A percentile compares a stretch with the other conserved stretches of the same genome.
phyloP scores from a whole-genome alignment of 1,139 yeast genomes.

The Geotrichum phurueaensis region DNA sequence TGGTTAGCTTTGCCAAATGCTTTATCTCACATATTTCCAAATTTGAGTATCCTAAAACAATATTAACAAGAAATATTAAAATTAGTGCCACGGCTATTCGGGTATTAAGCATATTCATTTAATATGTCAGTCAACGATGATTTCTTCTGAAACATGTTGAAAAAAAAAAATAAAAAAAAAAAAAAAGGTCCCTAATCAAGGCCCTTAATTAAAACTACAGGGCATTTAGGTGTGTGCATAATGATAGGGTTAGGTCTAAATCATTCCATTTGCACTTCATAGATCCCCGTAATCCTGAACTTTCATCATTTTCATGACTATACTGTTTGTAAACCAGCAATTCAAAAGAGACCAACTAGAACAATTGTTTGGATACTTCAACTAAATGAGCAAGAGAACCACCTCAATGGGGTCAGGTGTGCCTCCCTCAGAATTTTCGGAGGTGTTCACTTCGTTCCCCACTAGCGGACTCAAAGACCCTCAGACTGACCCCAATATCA shows the following conservation, averaged over 20 bases:
- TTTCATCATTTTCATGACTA: background rate
- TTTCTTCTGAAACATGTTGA: background rate
- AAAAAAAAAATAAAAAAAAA: background rate
- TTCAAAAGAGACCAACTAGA: background rate
- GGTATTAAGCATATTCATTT: background rate
- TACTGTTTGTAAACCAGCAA: background rate
- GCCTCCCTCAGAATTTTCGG: conserved; percentile 8
- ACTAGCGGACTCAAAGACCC: conserved; percentile 26
- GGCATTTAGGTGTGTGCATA: background rate
- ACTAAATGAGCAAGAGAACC: conserved; percentile 9
- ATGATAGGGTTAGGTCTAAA: background rate
- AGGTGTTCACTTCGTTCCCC: conserved; percentile 28
- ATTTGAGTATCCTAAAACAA: conserved; percentile 4
- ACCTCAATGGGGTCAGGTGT: background rate
- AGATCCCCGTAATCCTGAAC: background rate
- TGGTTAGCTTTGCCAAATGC: background rate
- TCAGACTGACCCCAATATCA: conserved; percentile 22
- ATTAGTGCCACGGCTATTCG: background rate
- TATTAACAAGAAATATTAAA: background rate
- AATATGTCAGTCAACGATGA: background rate
- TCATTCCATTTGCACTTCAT: background rate
- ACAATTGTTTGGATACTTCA: background rate
- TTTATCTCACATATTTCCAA: conserved; percentile 18
- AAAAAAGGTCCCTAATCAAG: background rate
- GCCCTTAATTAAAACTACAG: background rate